phyloP scores from a whole-genome alignment of 31 red algal genomes.

The Endocladia muricata region DNA sequence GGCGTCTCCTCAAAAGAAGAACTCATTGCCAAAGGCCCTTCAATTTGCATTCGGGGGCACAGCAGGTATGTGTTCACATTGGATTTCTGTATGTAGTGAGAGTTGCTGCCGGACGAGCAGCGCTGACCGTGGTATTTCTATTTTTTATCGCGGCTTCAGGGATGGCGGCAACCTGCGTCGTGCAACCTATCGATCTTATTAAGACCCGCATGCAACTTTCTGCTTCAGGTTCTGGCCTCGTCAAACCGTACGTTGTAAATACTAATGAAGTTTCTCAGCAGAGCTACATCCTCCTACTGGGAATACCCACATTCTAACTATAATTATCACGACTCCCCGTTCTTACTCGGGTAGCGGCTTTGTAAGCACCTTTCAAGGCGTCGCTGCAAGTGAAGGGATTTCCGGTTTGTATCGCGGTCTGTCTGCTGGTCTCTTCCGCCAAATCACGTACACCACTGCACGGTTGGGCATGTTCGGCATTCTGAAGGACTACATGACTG shows the following conservation, averaged over 20 bases:
- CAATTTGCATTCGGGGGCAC: slow-evolving; percentile 82
- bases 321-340: not conserved
- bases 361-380: slow-evolving; percentile 46
- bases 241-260: slow-evolving; percentile 67
- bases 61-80: slow-evolving; percentile 48
- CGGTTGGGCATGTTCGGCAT: slow-evolving; percentile 85
- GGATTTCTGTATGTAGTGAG: no score
- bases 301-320: no score
- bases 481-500: slow-evolving; percentile 61
- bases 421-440: slow-evolving; percentile 84
- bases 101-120: not conserved
- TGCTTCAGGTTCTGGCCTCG: slow-evolving; percentile 18
- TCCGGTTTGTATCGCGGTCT: slow-evolving; percentile 83
- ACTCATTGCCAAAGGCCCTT: slow-evolving; percentile 54
- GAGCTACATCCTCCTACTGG: no score
- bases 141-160: slow-evolving; percentile 16
- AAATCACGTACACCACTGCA: slow-evolving; percentile 94
- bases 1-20: slow-evolving; percentile 1
- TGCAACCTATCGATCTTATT: slow-evolving; percentile 92
- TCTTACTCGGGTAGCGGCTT: slow-evolving; percentile 32
- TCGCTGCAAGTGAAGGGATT: slow-evolving; percentile 70
- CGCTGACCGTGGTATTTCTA: not conserved
- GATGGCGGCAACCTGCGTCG: slow-evolving; percentile 90
- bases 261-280: no score
- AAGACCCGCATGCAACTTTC: slow-evolving; percentile 94